Evolutionary conservation across 768 basidiomycete species (phyloP).

Genomic region (Termitomyces titanicus): DNA sequence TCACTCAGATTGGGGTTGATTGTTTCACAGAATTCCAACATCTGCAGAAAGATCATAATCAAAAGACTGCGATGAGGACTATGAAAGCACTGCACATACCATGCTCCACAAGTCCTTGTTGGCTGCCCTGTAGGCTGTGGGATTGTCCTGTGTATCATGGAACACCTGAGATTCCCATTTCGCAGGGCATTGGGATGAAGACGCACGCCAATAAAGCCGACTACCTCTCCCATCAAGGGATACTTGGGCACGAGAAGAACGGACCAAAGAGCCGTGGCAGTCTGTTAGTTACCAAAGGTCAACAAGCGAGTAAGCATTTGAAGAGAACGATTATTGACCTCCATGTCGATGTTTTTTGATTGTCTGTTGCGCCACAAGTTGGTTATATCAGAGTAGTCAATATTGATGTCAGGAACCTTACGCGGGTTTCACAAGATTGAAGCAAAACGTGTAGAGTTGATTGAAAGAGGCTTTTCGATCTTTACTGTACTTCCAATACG

Average conservation of each 20-base stretch:
- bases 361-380: conserved; percentile 35
- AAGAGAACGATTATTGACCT: conserved; percentile 39
- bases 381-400: not conserved
- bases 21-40: conserved; percentile 71
- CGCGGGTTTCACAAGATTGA: conserved; percentile 67
- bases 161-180: not conserved
- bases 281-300: conserved; percentile 32
- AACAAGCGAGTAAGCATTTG: not conserved
- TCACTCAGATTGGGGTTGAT: conserved; percentile 56
- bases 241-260: conserved; percentile 67
- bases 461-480: conserved; percentile 52
- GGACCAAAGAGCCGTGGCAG: conserved; percentile 72
- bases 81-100: conserved; percentile 38
- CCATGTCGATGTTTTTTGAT: conserved; percentile 78
- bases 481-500: conserved; percentile 46
- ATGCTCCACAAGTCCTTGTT: conserved; percentile 88
- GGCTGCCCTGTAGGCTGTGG: conserved; percentile 59
- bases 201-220: conserved; percentile 63
- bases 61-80: not conserved
- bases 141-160: conserved; percentile 43
- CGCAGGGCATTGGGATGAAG: not conserved
- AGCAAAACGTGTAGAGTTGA: conserved; percentile 70
- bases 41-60: conserved; percentile 33
- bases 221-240: conserved; percentile 60
- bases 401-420: conserved; percentile 34